Base-by-base conservation (phyloP, 164 flowering plant species). In the Annona cherimola region DNA sequence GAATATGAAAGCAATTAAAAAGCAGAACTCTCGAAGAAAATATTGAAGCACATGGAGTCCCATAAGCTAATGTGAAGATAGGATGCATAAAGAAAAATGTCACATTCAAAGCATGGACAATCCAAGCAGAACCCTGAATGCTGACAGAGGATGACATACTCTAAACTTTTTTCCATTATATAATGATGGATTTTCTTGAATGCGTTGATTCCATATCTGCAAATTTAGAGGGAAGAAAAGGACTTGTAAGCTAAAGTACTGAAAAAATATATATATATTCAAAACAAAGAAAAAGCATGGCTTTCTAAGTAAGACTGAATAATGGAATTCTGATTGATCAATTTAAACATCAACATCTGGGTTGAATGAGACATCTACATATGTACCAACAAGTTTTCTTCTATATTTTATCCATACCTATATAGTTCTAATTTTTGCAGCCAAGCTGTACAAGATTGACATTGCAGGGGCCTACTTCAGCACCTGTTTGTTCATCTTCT, bases 131-230 rank as follows among this genome's bases (percentile, higher is more conserved):
- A 41, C 9, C 16, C 45, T 44, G 64, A 26, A 64, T 20, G 63
- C 3, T 5, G 43, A 64, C 42, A 2, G 3, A 26, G 3, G 5
- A 35, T 59, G 45, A 35, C 86, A 75, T 89, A 94, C 97, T 87
- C 97, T 87, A 75, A 94, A 94, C 80, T 94, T 94, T 65, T 71
- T 77, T 26, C 97, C 99, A 79, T 91, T 90, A 79, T 65, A 92
- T 65, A 94, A 78, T 8, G 92, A 87, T 45, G 86, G 43, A 60
- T 83, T 89, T 71, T 79, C 76, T 70, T 76, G 79, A 82, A 80
- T 66, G 70, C 90, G 80, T 71, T 61, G 79, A 71, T 87, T 83
- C 99, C 99, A 94, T 69, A 90, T 88, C 98, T 94, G 71, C 43
- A 60, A 41, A 70, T 66, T 26, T 0, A 50, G 57, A 50, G 9